Conservation (phyloP, 768 basidiomycete genomes). For the Lactarius quietus region DNA sequence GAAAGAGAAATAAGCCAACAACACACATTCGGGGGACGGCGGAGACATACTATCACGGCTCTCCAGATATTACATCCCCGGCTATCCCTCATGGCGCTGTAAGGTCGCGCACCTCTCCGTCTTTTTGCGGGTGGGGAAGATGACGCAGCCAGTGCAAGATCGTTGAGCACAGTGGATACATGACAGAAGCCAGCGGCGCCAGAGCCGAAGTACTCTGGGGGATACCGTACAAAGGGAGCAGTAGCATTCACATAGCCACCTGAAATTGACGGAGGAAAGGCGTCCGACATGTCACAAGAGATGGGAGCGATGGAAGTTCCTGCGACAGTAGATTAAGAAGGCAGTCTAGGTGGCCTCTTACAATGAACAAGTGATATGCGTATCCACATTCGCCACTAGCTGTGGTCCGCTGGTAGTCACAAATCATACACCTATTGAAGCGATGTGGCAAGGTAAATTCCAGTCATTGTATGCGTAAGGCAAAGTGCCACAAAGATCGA, state of each 20-base stretch:
- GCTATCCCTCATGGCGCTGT: neutral
- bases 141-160: slow-evolving; percentile 2
- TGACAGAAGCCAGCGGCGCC: slow-evolving; percentile 5
- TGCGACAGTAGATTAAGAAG: neutral
- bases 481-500: neutral
- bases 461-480: neutral
- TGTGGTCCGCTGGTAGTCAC: neutral
- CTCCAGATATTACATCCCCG: neutral
- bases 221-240: neutral
- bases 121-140: neutral
- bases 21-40: neutral
- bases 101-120: neutral
- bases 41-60: neutral
- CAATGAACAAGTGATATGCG: neutral
- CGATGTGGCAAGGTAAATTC: neutral
- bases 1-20: no score
- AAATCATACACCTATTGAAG: neutral
- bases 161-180: neutral
- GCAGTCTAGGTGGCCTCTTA: neutral
- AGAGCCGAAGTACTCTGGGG: neutral
- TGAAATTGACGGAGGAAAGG: neutral
- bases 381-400: neutral
- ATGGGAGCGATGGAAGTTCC: neutral
- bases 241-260: neutral
- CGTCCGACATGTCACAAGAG: neutral